These are phyloP conservation scores for Metrosideros polymorpha DNA, from an alignment of 441 rosid species.

Conservation along the genomic window DNA sequence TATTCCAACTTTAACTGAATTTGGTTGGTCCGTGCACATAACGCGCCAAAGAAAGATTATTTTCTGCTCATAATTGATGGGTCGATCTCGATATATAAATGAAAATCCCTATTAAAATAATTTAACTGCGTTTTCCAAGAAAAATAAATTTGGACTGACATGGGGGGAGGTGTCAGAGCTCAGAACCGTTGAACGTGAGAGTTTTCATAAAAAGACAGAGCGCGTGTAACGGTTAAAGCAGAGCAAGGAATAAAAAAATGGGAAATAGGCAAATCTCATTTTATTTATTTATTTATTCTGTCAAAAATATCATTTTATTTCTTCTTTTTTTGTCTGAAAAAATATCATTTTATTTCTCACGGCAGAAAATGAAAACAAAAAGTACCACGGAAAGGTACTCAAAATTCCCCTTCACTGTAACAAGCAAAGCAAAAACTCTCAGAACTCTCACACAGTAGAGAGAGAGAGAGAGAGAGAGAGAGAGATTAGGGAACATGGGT, in stretches of 20 bases:
- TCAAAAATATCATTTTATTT: background rate
- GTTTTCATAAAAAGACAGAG: background rate
- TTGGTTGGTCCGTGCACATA: background rate
- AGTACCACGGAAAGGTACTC: background rate
- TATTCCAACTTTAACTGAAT: background rate
- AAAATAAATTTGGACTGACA: background rate
- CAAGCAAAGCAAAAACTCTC: background rate
- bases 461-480: background rate
- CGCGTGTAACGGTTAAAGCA: background rate
- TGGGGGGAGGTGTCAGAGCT: background rate
- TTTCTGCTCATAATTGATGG: background rate
- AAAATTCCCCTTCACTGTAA: background rate
- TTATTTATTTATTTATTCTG: too few relatives aligned
- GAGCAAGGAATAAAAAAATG: background rate
- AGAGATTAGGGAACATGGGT: background rate
- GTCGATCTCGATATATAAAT: background rate
- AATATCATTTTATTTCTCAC: background rate
- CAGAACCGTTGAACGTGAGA: conserved; percentile 6
- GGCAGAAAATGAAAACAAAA: background rate
- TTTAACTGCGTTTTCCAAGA: background rate
- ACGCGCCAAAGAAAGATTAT: background rate
- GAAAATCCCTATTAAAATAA: background rate
- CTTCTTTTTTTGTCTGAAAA: too few relatives aligned
- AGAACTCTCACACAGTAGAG: background rate
- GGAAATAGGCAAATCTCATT: background rate